A percentile compares a stretch with the other conserved stretches of the same genome.
phyloP scores from a whole-genome alignment of 257 asterid species.

The Fraxinus americana region DNA sequence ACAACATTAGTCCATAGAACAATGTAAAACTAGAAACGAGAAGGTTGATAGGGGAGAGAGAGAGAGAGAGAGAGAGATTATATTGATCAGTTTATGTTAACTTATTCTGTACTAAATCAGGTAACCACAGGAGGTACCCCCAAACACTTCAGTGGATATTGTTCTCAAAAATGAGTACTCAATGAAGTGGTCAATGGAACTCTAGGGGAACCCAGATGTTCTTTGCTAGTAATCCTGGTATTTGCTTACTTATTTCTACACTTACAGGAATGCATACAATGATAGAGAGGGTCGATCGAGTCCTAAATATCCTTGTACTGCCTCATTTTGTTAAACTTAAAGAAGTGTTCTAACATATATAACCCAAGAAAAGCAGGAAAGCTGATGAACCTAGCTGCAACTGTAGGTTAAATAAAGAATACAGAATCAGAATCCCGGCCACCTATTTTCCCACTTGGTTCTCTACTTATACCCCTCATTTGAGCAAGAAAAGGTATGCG shows the following conservation, averaged over 20 bases:
- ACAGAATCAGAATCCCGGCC: not conserved
- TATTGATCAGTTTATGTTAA: too few species aligned
- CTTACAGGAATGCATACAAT: not conserved
- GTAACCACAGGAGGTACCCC: conserved; percentile 55
- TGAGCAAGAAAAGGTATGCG: not conserved
- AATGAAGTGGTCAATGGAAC: conserved; percentile 54
- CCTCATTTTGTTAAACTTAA: not conserved
- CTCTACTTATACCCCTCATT: too few species aligned
- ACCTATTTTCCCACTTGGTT: not conserved
- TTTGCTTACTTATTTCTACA: not conserved
- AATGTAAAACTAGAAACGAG: too few species aligned
- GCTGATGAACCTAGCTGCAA: not conserved
- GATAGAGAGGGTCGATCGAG: too few species aligned
- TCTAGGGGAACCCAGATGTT: conserved; percentile 44
- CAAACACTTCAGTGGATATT: conserved; percentile 51
- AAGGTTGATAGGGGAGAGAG: too few species aligned
- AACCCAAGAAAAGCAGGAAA: not conserved
- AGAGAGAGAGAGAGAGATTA: too few species aligned
- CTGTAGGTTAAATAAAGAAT: not conserved
- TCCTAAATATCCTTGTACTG: not conserved
- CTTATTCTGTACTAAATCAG: conserved; percentile 16
- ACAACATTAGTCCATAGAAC: too few species aligned
- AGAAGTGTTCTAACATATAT: not conserved
- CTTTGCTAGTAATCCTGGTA: not conserved
- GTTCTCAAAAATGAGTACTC: conserved; percentile 16